These are phyloP conservation scores for Blastobotrys proliferans DNA, from an alignment of 1,139 yeast species.

Conservation along the genomic window DNA sequence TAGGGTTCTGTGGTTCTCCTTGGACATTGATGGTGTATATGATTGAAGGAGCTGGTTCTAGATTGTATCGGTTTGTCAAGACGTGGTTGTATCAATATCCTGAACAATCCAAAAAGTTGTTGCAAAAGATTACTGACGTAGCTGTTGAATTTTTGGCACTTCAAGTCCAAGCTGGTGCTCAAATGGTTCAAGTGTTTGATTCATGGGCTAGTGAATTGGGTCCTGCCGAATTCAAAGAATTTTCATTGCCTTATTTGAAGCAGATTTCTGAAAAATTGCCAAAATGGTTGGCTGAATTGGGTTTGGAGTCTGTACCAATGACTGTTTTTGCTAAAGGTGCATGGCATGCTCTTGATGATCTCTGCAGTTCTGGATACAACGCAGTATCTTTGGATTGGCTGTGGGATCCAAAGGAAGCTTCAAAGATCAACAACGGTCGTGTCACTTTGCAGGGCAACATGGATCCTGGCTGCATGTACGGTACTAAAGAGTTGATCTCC, in stretches of 20 bases:
- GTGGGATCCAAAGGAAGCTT: constrained; percentile 82
- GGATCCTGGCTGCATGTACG: constrained; percentile 94
- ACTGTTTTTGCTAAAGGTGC: constrained; percentile 95
- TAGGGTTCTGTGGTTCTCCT: constrained; percentile 97
- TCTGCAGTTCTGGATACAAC: constrained; percentile 82
- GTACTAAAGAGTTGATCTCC: constrained; percentile 75
- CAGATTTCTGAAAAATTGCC: constrained; percentile 74
- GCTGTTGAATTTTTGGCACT: constrained; percentile 90
- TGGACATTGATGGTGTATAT: constrained; percentile 96
- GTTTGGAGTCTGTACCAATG: constrained; percentile 73
- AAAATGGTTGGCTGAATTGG: constrained; percentile 62
- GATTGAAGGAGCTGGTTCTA: constrained; percentile 97
- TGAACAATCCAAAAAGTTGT: constrained; percentile 61
- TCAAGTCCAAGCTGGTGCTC: constrained; percentile 97
- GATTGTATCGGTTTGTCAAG: constrained; percentile 84
- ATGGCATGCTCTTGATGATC: constrained; percentile 90
- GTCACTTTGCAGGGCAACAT: constrained; percentile 91
- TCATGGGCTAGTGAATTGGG: constrained; percentile 98
- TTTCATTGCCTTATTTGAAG: constrained; percentile 80
- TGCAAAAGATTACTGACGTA: constrained; percentile 79
- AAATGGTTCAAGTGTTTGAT: constrained; percentile 92
- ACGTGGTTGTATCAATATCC: constrained; percentile 87
- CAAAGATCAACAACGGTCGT: constrained; percentile 68
- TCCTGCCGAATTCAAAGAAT: constrained; percentile 80
- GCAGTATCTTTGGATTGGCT: constrained; percentile 91